These are phyloP conservation scores for Pseudocercospora macadamiae DNA, from an alignment of 2,329 filamentous ascomycete genomes.

Conservation along the genomic window DNA sequence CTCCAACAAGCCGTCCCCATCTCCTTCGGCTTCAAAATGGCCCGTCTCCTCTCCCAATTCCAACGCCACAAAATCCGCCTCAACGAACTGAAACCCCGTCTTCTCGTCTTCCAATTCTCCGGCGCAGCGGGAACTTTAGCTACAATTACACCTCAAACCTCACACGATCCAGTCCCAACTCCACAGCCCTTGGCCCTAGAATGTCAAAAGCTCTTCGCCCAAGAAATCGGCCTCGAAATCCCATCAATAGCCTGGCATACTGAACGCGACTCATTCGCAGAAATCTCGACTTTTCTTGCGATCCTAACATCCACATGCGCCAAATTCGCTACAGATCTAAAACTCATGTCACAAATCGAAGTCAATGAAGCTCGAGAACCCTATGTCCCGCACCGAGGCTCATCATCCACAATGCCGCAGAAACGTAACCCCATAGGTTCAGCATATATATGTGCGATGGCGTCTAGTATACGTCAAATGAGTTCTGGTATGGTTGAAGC, in stretches of 20 bases:
- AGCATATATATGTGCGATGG: slow-evolving; percentile 34
- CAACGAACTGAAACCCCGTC: slow-evolving; percentile 27
- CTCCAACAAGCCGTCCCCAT: slow-evolving; percentile 38
- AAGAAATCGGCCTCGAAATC: slow-evolving; percentile 28
- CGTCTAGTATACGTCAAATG: slow-evolving; percentile 29
- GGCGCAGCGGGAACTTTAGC: slow-evolving; percentile 37
- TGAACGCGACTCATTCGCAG: slow-evolving; percentile 36
- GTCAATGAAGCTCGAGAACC: slow-evolving; percentile 35
- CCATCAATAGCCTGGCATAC: slow-evolving; percentile 38
- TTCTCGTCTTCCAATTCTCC: slow-evolving; percentile 33
- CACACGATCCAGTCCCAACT: slow-evolving; percentile 6
- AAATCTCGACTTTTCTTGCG: slow-evolving; percentile 30
- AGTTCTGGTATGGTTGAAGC: slow-evolving; percentile 28
- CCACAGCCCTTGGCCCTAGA: slow-evolving; percentile 22
- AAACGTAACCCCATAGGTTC: slow-evolving; percentile 35
- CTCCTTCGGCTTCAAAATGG: slow-evolving; percentile 38
- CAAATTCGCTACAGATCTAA: slow-evolving; percentile 36
- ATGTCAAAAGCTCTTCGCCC: slow-evolving; percentile 31
- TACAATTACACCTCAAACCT: slow-evolving; percentile 29
- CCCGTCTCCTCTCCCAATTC: slow-evolving; percentile 34
- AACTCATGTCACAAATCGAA: slow-evolving; percentile 37
- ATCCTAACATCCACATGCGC: slow-evolving; percentile 35
- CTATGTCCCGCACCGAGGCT: slow-evolving; percentile 57
- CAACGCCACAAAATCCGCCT: slow-evolving; percentile 32
- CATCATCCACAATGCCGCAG: slow-evolving; percentile 60